These are phyloP conservation scores for Exobasidium rhododendri DNA, from an alignment of 1,284 basidiomycete species.

Conservation along the genomic window DNA sequence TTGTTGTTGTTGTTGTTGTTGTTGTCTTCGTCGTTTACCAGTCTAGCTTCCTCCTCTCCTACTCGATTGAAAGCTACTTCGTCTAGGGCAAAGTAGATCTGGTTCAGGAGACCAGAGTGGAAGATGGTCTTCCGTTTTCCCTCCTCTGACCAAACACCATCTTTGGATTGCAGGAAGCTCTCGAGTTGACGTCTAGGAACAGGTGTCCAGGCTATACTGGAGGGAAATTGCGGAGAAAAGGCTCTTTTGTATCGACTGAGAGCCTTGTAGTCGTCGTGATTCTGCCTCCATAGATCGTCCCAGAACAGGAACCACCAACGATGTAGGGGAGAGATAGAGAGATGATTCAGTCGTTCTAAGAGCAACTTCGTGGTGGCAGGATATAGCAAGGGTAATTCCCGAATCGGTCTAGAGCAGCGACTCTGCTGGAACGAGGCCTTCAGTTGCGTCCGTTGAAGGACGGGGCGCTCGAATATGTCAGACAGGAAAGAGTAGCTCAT, in stretches of 20 bases:
- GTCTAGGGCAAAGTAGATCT: conserved; percentile 70
- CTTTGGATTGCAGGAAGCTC: conserved; percentile 62
- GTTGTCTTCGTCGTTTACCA: too few relatives aligned
- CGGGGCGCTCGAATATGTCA: conserved; percentile 56
- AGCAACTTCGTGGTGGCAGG: conserved; percentile 62
- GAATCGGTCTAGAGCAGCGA: conserved; percentile 61
- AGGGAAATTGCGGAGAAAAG: conserved; percentile 71
- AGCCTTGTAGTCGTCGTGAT: conserved; percentile 55
- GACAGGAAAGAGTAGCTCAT: conserved; percentile 70
- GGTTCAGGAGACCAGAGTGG: conserved; percentile 70
- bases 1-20: too few relatives aligned
- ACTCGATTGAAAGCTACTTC: conserved; percentile 63
- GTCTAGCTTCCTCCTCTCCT: not conserved
- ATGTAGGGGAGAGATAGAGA: conserved; percentile 61
- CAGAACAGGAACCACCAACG: conserved; percentile 81
- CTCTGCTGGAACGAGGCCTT: conserved; percentile 56
- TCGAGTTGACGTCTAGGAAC: conserved; percentile 68
- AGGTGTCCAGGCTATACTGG: conserved; percentile 72
- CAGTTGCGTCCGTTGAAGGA: conserved; percentile 44
- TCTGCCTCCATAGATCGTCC: conserved; percentile 59
- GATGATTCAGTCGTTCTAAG: conserved; percentile 63
- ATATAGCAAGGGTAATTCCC: conserved; percentile 61
- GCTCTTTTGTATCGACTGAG: conserved; percentile 64
- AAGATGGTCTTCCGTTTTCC: conserved; percentile 60
- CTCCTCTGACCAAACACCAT: conserved; percentile 63